phyloP scores from a whole-genome alignment of 2,329 filamentous ascomycete species.

The Ramularia endophylla region DNA sequence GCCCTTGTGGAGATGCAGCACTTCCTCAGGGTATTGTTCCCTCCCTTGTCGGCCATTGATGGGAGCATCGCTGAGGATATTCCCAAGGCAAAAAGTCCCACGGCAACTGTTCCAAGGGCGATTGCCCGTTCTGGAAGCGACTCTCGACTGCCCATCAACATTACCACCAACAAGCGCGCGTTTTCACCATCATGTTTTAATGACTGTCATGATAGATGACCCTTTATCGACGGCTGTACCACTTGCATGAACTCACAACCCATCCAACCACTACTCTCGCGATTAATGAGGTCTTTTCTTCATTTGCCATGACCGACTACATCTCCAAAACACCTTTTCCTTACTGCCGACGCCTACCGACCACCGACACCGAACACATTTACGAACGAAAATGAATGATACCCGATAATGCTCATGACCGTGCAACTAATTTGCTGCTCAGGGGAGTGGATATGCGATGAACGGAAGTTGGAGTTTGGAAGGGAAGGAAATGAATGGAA shows the following conservation, averaged over 20 bases:
- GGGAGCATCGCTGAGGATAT: no score
- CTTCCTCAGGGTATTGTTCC: slow-evolving; percentile 3
- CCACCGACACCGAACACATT: no score
- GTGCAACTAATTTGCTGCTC: no score
- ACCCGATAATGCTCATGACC: no score
- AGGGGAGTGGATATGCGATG: no score
- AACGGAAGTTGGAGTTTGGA: no score
- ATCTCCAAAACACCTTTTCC: slow-evolving; percentile 2
- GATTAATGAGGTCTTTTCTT: slow-evolving; percentile 16
- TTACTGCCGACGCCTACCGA: neutral
- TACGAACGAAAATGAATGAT: no score
- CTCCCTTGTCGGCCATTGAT: slow-evolving; percentile 12
- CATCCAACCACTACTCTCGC: slow-evolving; percentile 13
- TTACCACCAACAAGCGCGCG: no score
- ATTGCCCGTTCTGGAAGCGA: slow-evolving; percentile 7
- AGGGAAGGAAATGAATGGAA: no score
- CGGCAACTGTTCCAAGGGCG: no score
- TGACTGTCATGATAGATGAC: slow-evolving; percentile 25
- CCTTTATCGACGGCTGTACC: slow-evolving; percentile 20
- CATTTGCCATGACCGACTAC: neutral
- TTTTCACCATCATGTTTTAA: slow-evolving; percentile 16
- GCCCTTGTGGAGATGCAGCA: slow-evolving; percentile 6
- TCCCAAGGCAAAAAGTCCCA: no score
- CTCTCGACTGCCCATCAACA: slow-evolving; percentile 1
- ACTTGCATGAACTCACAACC: no score